Conservation (phyloP, 257 asterid genomes). For the Solanum infundibuliforme region DNA sequence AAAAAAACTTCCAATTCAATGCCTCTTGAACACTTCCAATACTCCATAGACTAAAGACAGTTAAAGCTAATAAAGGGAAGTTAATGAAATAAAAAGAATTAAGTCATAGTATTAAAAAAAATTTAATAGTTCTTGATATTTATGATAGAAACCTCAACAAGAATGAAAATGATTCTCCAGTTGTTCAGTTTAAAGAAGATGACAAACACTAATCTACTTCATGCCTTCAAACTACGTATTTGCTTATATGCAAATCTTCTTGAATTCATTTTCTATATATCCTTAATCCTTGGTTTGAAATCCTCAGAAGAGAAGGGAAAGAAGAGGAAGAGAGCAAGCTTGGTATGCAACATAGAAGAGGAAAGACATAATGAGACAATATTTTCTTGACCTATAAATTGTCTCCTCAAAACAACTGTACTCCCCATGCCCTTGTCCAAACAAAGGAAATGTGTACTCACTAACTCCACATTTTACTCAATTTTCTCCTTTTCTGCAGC, state of each 20-base stretch:
- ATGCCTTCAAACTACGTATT: background rate
- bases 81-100: background rate
- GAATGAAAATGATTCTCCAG: background rate
- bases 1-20: background rate
- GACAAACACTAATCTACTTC: background rate
- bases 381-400: background rate
- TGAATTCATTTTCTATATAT: background rate
- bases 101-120: background rate
- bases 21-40: background rate
- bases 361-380: background rate
- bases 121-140: background rate
- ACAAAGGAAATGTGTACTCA: background rate
- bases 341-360: background rate
- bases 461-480: background rate
- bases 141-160: background rate
- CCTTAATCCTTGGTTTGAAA: background rate
- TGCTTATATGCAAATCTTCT: background rate
- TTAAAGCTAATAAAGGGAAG: background rate
- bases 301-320: background rate
- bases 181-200: background rate
- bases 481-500: background rate
- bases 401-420: background rate
- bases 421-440: background rate
- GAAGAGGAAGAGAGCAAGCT: background rate
- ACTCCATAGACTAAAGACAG: background rate